Conservation (phyloP, 306 rosid species). For the Ochetophila trinervis region DNA sequence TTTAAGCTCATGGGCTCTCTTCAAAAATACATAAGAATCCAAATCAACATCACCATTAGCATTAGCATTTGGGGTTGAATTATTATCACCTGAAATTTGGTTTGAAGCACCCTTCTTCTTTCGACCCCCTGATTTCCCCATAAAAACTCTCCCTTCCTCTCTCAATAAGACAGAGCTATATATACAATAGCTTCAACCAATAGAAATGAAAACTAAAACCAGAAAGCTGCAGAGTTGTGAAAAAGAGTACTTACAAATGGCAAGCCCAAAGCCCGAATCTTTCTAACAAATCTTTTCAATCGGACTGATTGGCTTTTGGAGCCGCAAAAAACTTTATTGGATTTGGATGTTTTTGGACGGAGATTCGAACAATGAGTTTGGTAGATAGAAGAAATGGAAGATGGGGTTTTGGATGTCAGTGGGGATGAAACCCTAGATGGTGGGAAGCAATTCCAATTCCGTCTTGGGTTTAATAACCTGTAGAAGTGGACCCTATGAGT, state of each 20-base stretch:
- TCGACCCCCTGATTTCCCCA: slow-evolving; percentile 95
- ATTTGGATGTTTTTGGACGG: not conserved
- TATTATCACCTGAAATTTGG: slow-evolving; percentile 39
- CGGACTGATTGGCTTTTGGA: slow-evolving; percentile 5
- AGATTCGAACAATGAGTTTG: not conserved
- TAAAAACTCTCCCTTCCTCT: slow-evolving; percentile 22
- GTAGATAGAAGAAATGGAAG: not conserved
- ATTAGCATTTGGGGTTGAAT: slow-evolving; percentile 44
- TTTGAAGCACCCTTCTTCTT: slow-evolving; percentile 79
- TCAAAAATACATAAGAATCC: slow-evolving; percentile 77
- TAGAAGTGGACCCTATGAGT: not conserved
- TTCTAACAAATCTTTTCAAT: not conserved
- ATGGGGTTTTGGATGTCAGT: slow-evolving; percentile 21
- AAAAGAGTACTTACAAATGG: slow-evolving; percentile 28
- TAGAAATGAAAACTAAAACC: slow-evolving; percentile 15
- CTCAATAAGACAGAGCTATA: slow-evolving; percentile 1
- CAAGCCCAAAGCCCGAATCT: slow-evolving; percentile 14
- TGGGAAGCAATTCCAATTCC: slow-evolving; percentile 6
- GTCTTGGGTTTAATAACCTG: slow-evolving; percentile 18
- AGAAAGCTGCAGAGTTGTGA: slow-evolving; percentile 10
- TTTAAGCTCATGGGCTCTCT: slow-evolving; percentile 88
- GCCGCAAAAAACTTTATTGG: not conserved
- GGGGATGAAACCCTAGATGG: slow-evolving; percentile 45
- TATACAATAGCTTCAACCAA: slow-evolving; percentile 10
- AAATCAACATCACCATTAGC: slow-evolving; percentile 70